phyloP scores from a whole-genome alignment of 495 filamentous ascomycete genomes.

The Neurospora sp. region DNA sequence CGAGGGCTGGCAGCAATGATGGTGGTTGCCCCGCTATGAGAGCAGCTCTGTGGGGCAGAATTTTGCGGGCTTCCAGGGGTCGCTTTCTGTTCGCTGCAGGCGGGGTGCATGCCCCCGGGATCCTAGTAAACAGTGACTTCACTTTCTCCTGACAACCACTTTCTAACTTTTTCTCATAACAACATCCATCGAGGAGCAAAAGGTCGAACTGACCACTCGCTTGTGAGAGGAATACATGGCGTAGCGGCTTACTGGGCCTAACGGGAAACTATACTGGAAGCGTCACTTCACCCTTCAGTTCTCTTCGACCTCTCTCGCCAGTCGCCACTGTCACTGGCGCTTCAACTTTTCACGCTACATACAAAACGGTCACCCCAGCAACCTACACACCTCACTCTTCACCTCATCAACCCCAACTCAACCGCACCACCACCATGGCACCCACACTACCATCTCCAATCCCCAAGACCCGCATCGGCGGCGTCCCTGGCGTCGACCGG shows the following conservation, averaged over 20 bases:
- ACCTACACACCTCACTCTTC: not conserved
- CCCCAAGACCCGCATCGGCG: not conserved
- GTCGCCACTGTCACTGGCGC: not conserved
- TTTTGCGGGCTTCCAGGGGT: not conserved
- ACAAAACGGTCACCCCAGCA: not conserved
- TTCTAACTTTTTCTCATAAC: not conserved
- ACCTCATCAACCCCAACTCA: not conserved
- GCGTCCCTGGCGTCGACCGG: constrained; percentile 1
- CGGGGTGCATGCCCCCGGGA: not conserved
- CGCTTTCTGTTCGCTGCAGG: not conserved
- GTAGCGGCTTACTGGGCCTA: not conserved
- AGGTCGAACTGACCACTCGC: not conserved
- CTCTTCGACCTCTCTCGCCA: not conserved
- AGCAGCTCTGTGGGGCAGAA: not conserved
- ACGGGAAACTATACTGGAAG: not conserved
- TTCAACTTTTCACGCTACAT: not conserved
- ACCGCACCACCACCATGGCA: constrained; percentile 4
- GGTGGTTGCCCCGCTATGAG: not conserved
- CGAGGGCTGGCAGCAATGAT: not conserved
- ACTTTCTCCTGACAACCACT: not conserved
- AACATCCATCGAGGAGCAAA: not conserved
- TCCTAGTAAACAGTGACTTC: not conserved
- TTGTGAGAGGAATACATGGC: not conserved
- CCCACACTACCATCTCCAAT: constrained; percentile 5
- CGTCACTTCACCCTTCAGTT: not conserved